These are phyloP conservation scores for Baorangia bicolor DNA, from an alignment of 768 basidiomycete genomes.

Conservation along the genomic window DNA sequence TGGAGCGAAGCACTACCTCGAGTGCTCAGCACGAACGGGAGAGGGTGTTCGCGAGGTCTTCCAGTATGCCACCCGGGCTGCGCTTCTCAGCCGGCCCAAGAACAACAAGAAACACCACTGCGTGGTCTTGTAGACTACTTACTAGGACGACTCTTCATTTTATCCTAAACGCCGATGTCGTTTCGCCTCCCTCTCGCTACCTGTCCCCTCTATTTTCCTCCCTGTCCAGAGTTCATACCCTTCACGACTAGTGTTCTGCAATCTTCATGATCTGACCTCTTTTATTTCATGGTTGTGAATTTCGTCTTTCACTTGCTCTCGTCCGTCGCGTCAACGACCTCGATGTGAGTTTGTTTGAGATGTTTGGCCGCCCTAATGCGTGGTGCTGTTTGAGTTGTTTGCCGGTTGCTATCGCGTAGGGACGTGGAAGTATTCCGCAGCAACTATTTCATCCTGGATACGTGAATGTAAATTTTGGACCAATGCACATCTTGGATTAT, in stretches of 20 bases:
- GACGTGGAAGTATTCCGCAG: constrained; percentile 17
- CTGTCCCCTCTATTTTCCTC: constrained; percentile 16
- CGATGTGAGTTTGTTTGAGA: background rate
- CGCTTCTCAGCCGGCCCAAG: constrained; percentile 65
- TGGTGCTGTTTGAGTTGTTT: constrained; percentile 9
- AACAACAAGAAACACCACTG: constrained; percentile 42
- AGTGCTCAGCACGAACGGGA: constrained; percentile 95
- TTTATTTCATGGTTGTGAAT: constrained; percentile 22
- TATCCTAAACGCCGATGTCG: constrained; percentile 23
- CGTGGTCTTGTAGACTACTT: constrained; percentile 43
- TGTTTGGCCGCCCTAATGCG: background rate
- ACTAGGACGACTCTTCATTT: constrained; percentile 16
- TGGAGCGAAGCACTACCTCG: constrained; percentile 92
- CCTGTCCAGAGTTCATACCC: constrained; percentile 34
- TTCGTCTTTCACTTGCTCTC: background rate
- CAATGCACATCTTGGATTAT: background rate
- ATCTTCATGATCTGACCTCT: constrained; percentile 38
- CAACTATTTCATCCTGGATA: background rate
- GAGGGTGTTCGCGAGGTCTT: constrained; percentile 98
- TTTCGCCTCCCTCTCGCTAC: constrained; percentile 18
- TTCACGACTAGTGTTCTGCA: constrained; percentile 39
- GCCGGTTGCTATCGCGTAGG: constrained; percentile 14
- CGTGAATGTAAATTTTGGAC: background rate
- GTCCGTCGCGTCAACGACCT: background rate
- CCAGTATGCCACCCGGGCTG: constrained; percentile 94